Conservation (phyloP, 225 moss, liverwort and hornwort genomes). For the Sphagnum contortum region DNA sequence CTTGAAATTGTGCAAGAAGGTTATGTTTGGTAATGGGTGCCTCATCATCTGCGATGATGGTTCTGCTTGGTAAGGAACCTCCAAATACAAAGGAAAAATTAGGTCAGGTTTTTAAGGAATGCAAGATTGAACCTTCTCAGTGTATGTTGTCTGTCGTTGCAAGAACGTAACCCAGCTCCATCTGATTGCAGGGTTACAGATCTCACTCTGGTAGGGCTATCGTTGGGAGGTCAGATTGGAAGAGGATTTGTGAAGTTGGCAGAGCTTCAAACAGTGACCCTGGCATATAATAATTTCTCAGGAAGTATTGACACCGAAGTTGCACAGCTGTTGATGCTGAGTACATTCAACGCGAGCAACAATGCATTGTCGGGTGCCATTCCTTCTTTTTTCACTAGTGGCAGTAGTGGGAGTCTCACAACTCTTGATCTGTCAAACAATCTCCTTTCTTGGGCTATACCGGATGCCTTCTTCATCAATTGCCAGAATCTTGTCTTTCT, state of each 20-base stretch:
- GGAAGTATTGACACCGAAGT: conserved; percentile 60
- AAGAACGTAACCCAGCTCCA: background rate
- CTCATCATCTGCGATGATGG: too few relatives aligned
- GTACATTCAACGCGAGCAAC: conserved; percentile 62
- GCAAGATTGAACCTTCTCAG: background rate
- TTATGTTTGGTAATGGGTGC: too few relatives aligned
- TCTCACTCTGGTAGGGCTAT: conserved; percentile 53
- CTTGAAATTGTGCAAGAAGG: too few relatives aligned
- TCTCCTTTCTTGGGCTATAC: conserved; percentile 50
- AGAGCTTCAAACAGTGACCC: conserved; percentile 58
- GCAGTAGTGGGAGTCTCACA: conserved; percentile 41
- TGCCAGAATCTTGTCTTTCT: conserved; percentile 61
- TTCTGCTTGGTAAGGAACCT: too few relatives aligned
- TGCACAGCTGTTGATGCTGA: conserved; percentile 43
- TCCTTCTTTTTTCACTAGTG: conserved; percentile 30
- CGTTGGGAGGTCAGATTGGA: conserved; percentile 72
- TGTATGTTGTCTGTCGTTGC: background rate
- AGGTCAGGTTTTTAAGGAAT: too few relatives aligned
- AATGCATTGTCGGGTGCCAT: conserved; percentile 69
- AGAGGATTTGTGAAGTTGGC: conserved; percentile 74
- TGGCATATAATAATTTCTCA: conserved; percentile 69
- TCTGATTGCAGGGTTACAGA: conserved; percentile 51
- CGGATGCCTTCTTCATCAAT: conserved; percentile 49
- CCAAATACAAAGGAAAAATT: too few relatives aligned
- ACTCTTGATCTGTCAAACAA: conserved; percentile 78